Evolutionary conservation across 306 rosid species (phyloP), one percentile per base, ranked within the genome.

Genomic region (Dalbergia cultrata): DNA sequence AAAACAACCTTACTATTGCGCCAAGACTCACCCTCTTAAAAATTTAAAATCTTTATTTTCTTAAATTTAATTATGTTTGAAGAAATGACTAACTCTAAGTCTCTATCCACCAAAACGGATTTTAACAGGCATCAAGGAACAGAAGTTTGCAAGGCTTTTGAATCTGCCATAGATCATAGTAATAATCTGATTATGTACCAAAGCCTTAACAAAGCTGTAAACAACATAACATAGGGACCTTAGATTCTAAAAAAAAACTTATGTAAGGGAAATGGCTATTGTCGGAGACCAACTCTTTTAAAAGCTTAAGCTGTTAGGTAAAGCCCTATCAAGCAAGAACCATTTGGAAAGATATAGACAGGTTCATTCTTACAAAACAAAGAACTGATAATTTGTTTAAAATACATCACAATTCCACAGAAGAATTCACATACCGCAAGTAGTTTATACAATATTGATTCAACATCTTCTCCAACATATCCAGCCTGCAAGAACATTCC

Each of bases 401-500:
- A 75, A 50, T 44, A 68, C 72, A 58, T 69, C 41, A 56, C 63
- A 65, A 50, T 41, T 37, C 39, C 19, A 61, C 19, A 62, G 75
- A 72, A 89, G 18, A 34, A 78, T 19, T 70, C 59, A 73, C 89
- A 65, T 87, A 93, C 98, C 87, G 88, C 90, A 67, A 93, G 94
- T 74, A 93, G 83, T 81, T 93, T 93, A 67, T 91, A 86, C 84
- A 93, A 86, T 82, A 93, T 91, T 67, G 98, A 93, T 80, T 93
- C 97, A 10, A 93, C 98, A 81, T 93, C 97, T 85, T 93, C 97
- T 80, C 98, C 98, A 84, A 93, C 98, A 80, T 93, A 93, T 71
- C 98, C 98, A 62, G 98, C 98, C 97, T 93, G 93, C 88, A 88
- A 68, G 56, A 85, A 77, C 18, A 68, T 64, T 84, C 60, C 62